Percentiles rank a stretch among this genome's conserved stretches.
Evolutionary conservation across 768 basidiomycete species (phyloP).

Genomic region (Amanita fuliginea): DNA sequence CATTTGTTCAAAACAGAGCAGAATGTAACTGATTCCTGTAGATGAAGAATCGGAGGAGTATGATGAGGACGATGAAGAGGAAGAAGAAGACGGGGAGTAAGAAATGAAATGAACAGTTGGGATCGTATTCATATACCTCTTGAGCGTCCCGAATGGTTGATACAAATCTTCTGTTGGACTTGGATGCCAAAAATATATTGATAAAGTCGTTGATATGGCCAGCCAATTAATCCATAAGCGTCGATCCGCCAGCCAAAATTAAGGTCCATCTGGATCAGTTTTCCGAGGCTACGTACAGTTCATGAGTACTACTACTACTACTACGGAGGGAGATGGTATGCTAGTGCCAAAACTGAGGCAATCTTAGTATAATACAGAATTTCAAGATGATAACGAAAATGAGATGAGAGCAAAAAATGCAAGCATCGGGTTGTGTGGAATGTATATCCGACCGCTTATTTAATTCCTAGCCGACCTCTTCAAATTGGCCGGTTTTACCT

Average conservation of each 20-base stretch:
- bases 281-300: no score
- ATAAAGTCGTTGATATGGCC: no score
- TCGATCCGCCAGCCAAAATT: background rate
- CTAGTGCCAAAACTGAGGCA: no score
- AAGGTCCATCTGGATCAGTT: background rate
- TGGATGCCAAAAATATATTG: no score
- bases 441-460: background rate
- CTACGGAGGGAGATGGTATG: background rate
- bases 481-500: background rate
- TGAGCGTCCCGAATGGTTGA: background rate
- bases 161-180: no score
- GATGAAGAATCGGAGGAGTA: constrained; percentile 11
- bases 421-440: no score
- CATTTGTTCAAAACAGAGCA: background rate
- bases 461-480: background rate
- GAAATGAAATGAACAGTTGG: background rate
- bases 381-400: background rate
- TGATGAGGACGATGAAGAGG: constrained; percentile 19
- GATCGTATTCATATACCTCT: background rate
- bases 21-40: constrained; percentile 3
- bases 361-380: no score
- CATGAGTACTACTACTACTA: no score
- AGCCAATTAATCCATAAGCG: no score
- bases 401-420: background rate
- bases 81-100: background rate